Conservation (phyloP, 345 rosid species). For the Psidium guajava region DNA sequence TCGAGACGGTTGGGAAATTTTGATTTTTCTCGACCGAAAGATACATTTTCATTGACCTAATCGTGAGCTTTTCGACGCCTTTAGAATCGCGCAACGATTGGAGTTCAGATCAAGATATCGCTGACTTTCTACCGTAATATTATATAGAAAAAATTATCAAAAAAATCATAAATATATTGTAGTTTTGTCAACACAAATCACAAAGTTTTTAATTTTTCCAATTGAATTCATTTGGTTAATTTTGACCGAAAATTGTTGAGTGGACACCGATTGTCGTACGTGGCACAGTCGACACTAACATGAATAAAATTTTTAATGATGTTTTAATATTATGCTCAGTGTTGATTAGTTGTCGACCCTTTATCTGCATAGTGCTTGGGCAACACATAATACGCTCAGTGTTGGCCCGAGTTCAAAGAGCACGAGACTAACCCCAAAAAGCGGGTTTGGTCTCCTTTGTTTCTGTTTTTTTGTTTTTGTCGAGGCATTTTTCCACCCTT, state of each 20-base stretch:
- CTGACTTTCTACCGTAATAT: not conserved
- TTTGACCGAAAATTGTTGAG: no score
- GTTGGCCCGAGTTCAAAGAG: not conserved
- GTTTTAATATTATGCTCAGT: no score
- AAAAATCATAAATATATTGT: no score
- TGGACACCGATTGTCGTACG: no score
- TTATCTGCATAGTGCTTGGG: not conserved
- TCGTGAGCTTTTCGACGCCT: not conserved
- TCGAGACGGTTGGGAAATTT: not conserved
- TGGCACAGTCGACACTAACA: no score
- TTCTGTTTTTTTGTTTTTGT: no score
- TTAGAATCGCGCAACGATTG: accelerated
- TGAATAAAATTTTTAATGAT: no score
- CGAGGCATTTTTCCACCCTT: not conserved
- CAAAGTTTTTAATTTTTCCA: no score
- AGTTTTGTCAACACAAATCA: no score
- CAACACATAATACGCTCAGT: not conserved
- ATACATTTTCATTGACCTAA: not conserved
- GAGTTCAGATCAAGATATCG: not conserved
- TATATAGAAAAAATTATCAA: not conserved
- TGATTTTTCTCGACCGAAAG: not conserved
- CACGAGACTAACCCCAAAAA: not conserved
- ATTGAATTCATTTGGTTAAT: no score
- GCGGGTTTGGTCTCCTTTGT: not conserved
- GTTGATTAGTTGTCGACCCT: not conserved